Base-by-base conservation (phyloP, 2,329 filamentous ascomycete species). In the Aspergillus latus region DNA sequence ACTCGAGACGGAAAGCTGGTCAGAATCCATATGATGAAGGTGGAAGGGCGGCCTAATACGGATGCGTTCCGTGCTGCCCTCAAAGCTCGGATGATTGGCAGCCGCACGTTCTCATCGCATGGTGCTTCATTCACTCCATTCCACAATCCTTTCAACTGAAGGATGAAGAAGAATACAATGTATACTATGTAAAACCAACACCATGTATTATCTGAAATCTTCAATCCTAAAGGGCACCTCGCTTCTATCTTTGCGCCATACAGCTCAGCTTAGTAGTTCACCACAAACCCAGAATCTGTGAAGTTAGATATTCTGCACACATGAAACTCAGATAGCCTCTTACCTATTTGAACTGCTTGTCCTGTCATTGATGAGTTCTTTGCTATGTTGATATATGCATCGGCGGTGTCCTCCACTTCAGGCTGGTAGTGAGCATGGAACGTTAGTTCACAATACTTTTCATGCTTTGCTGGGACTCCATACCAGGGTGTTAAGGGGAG, bases 401-500 rank as follows among this genome's bases (percentile, higher is more conserved):
- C 68, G 47, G 76, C 75, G 44, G 71, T 71, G 54, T 77, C 76
- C 36, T 78, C 75, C 11, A 78, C 59, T 48, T 72, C 70, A 49
- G 72, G 71, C 76, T 77, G 47, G 47, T 48, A 21, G 32, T 48
- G 21, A 37, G 6, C 29, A 26, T 29, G 21, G 7, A 4, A 28
- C 9, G 32, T 64, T 46, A 64, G 58, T 51, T 59, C 30, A n/a
- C 45, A 32, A 15, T 8, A 42, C 10, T 15, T 13, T 11, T 32
- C 8, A 29, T 37, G 29, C 11, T 13, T 9, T 29, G 11, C 13
- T 36, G n/a, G 34, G 50, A 4, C 10, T 28, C 5, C 76, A 63
- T 65, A 84, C 82, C 63, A 77, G 79, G 62, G 78, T 79, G 72
- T 88, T 85, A 37, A 92, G 74, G 53, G 78, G 80, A 1, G 85